Evolutionary conservation across 495 filamentous ascomycete species (phyloP), one percentile per base, ranked within the genome.

Genomic region (Penicillium subrubescens): DNA sequence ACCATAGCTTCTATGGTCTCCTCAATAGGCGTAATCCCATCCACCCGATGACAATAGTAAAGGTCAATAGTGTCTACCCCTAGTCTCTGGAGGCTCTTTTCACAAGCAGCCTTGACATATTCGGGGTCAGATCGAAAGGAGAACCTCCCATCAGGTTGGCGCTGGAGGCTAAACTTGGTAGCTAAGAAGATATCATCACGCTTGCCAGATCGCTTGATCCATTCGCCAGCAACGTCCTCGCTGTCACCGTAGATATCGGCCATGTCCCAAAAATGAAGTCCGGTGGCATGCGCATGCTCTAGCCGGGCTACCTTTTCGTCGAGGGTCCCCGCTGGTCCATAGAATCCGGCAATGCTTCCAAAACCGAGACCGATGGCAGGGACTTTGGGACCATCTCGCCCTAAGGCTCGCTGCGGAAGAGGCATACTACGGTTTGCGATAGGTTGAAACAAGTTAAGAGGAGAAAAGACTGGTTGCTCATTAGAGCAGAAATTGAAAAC

Each of bases 1-100:
- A 74, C 76, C 35, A 85, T 89, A 67, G 84, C 83, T 75, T 91
- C 87, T 23, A 91, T 75, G 0, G 87, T 88, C 46, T 86, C 90
- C 83, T 63, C 79, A 64, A 87, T 77, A 2, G 83, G 84, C 0
- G 79, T 82, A 21, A 73, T 70, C 5, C 57, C 56, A 63, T 82
- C 78, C 27, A 76, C 68, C 0, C 71, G 74, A 58, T 76, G 76
- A 55, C 75, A 79, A 67, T 90, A 90, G 61, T 84, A 89, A 11
- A 91, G 71, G 63, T 91, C 89, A 62, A 90, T 83, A 2, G 35
- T 84, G 6, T 83, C 78, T 0, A 82, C 73, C 0, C 80, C 82
- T 5, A 91, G 77, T 12, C 82, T 67, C 61, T 83, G 68, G 43
- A 89, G 67, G 44, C 83, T 86, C 62, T 75, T 78, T 59, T 83